phyloP scores from a whole-genome alignment of 1,284 basidiomycete genomes.

The Leucoagaricus sp. region DNA sequence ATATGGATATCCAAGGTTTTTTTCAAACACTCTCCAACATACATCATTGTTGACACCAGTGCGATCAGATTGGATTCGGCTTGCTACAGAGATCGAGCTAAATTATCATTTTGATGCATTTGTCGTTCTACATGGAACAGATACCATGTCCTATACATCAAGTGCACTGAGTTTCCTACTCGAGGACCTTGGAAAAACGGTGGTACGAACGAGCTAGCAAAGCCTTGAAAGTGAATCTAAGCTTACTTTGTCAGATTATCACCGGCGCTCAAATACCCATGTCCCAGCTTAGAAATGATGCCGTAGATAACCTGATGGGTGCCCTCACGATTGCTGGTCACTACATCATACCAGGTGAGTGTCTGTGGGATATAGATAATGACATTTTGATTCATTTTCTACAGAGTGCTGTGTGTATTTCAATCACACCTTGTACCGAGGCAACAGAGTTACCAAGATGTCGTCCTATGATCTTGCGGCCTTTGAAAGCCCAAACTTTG shows the following conservation, averaged over 20 bases:
- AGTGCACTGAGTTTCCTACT: conserved; percentile 88
- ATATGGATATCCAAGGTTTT: conserved; percentile 76
- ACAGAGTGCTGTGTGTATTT: conserved; percentile 86
- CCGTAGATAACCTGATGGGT: conserved; percentile 87
- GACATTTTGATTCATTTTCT: not conserved
- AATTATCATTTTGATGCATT: conserved; percentile 92
- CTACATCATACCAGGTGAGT: conserved; percentile 83
- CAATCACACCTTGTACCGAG: conserved; percentile 85
- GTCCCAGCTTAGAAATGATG: conserved; percentile 87
- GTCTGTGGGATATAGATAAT: not conserved
- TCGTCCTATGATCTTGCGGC: conserved; percentile 88
- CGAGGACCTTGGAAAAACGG: conserved; percentile 89
- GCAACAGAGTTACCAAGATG: conserved; percentile 84
- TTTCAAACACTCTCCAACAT: not conserved
- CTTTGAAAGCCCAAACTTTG: conserved; percentile 85
- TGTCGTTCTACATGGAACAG: conserved; percentile 90
- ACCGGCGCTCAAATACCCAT: conserved; percentile 94
- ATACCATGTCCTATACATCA: conserved; percentile 90
- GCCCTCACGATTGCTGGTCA: conserved; percentile 87
- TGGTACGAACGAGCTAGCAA: conserved; percentile 44
- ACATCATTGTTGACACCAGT: conserved; percentile 15
- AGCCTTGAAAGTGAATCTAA: not conserved
- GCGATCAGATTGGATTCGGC: conserved; percentile 79
- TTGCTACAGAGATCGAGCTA: conserved; percentile 88
- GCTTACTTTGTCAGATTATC: conserved; percentile 57